Evolutionary conservation across 2,329 filamentous ascomycete species (phyloP).

Genomic region (Penicillium sp.): DNA sequence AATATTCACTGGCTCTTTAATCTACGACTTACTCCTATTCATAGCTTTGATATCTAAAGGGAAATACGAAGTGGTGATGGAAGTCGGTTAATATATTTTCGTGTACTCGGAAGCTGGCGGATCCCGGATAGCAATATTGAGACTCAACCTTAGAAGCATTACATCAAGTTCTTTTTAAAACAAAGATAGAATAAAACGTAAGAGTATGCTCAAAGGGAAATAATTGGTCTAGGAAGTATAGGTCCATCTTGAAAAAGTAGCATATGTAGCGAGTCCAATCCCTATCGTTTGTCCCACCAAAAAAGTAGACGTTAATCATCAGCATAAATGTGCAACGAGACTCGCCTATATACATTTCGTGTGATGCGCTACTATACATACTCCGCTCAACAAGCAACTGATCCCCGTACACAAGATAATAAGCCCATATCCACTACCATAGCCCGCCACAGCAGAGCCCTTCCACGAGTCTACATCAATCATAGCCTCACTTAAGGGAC

Average conservation of each 20-base stretch:
- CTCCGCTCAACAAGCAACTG: constrained; percentile 25
- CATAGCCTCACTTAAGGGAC: constrained; percentile 51
- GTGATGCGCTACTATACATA: constrained; percentile 24
- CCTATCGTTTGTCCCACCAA: background rate
- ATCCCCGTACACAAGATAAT: constrained; percentile 31
- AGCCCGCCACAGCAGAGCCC: constrained; percentile 17
- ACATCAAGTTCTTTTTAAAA: too few relatives aligned
- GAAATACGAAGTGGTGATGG: background rate
- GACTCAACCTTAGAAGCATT: too few relatives aligned
- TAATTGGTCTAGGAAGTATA: background rate
- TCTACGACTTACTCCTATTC: too few relatives aligned
- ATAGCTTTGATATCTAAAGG: background rate
- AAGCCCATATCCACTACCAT: constrained; percentile 29
- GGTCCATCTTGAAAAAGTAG: background rate
- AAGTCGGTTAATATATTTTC: background rate
- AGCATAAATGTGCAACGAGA: background rate
- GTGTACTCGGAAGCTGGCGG: background rate
- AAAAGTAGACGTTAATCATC: constrained; percentile 1
- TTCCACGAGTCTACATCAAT: constrained; percentile 18
- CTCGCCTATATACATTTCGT: constrained; percentile 18
- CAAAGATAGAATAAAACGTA: too few relatives aligned
- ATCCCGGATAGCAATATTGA: background rate
- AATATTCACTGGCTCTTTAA: background rate
- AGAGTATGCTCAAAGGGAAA: background rate
- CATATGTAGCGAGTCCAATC: background rate